Evolutionary conservation across 768 basidiomycete species (phyloP).

Genomic region (Udeniomyces megalosporus): DNA sequence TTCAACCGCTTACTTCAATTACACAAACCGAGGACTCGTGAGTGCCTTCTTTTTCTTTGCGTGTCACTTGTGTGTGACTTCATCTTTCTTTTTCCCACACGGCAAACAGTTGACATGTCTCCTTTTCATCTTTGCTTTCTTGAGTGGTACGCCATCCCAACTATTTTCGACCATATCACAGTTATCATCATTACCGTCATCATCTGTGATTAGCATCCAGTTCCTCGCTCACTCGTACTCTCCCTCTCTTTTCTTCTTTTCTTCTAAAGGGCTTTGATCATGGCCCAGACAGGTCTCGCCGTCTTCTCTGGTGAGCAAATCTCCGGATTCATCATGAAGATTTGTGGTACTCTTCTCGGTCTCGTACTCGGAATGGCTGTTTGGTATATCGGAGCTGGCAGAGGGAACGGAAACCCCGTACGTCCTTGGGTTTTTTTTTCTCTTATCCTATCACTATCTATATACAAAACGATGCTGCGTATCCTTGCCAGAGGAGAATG

Average conservation of each 20-base stretch:
- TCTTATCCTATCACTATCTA: background rate
- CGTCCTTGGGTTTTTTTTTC: slow-evolving; percentile 29
- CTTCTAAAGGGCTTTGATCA: slow-evolving; percentile 1
- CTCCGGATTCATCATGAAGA: slow-evolving; percentile 34
- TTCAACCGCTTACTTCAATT: slow-evolving; percentile 29
- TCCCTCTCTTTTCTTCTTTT: background rate
- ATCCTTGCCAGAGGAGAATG: no score
- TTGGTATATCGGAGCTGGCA: slow-evolving; percentile 38
- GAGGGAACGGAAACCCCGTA: slow-evolving; percentile 40
- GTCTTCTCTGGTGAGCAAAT: slow-evolving; percentile 46
- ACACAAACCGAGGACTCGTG: slow-evolving; percentile 36
- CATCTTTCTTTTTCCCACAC: no score
- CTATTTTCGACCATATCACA: no score
- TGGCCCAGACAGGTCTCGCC: slow-evolving; percentile 40
- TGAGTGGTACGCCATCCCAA: no score
- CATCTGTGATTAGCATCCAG: no score
- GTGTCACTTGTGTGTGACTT: no score
- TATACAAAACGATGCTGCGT: background rate
- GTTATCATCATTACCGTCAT: no score
- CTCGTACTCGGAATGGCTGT: slow-evolving; percentile 35
- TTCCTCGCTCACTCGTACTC: no score
- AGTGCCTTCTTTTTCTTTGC: no score
- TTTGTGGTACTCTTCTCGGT: slow-evolving; percentile 36
- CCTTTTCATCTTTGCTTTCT: no score
- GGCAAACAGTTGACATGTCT: no score